These are phyloP conservation scores for Symbiodinium natans DNA, from an alignment of 73 alveolate genomes.

Conservation along the genomic window DNA sequence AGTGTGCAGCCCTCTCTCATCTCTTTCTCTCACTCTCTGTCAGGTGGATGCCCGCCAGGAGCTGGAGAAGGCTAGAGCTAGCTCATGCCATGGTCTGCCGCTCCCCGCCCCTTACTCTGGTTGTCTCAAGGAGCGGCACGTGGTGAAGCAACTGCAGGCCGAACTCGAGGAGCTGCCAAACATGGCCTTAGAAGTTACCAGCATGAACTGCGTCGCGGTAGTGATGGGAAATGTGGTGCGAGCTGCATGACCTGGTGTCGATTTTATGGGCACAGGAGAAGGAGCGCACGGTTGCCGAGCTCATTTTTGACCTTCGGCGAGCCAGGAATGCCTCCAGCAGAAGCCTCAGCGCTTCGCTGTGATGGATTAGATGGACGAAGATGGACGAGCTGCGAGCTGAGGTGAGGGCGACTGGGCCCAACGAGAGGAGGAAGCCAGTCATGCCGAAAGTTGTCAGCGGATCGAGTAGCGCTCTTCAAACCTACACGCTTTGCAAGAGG, in stretches of 20 bases:
- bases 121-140: constrained; percentile 37
- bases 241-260: neutral
- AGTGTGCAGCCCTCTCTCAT: too few species aligned
- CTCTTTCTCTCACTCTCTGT: too few species aligned
- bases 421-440: constrained; percentile 83
- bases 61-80: constrained; percentile 16
- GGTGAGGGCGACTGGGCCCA: constrained; percentile 93
- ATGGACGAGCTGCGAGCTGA: too few species aligned
- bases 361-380: neutral
- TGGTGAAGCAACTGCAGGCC: constrained; percentile 38
- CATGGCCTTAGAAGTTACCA: too few species aligned
- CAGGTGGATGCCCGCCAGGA: constrained; percentile 90
- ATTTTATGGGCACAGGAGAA: constrained; percentile 20
- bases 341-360: neutral
- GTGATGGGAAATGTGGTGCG: too few species aligned
- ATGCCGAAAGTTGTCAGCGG: too few species aligned
- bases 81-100: neutral
- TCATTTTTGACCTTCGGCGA: constrained; percentile 54
- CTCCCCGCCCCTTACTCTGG: neutral
- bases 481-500: neutral
- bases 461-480: too few species aligned
- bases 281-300: constrained; percentile 75
- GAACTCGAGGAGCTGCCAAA: constrained; percentile 78
- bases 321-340: constrained; percentile 57
- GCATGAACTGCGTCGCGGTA: too few species aligned